Evolutionary conservation across 208 protist genomes (phyloP).

Genomic region (Crithidia fasciculata): DNA sequence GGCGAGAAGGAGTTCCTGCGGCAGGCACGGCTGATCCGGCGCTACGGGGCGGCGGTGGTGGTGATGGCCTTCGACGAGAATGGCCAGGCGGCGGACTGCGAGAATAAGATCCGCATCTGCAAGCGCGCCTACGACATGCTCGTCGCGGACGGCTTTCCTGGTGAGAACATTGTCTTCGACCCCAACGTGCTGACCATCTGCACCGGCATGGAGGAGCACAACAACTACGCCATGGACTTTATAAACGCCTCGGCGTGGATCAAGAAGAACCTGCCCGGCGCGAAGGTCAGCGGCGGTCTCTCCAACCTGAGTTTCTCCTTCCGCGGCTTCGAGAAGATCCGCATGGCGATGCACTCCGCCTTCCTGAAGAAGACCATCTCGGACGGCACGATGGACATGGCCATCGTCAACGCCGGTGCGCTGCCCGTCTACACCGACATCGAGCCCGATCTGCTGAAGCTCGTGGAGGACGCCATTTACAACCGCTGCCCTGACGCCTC

Average conservation of each 20-base stretch:
- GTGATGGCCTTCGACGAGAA: constrained; percentile 97
- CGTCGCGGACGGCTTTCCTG: constrained; percentile 74
- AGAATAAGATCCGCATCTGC: constrained; percentile 94
- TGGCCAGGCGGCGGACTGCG: constrained; percentile 92
- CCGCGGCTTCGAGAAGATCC: constrained; percentile 87
- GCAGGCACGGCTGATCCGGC: constrained; percentile 87
- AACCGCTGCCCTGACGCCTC: constrained; percentile 87
- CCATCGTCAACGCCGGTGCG: constrained; percentile 96
- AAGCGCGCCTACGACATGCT: constrained; percentile 94
- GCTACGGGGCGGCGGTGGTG: constrained; percentile 93
- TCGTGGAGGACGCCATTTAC: constrained; percentile 94
- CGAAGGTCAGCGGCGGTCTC: constrained; percentile 93
- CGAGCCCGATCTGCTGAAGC: constrained; percentile 70
- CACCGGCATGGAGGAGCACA: constrained; percentile 97
- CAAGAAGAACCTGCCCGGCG: constrained; percentile 76
- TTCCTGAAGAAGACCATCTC: constrained; percentile 94
- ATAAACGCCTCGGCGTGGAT: constrained; percentile 91
- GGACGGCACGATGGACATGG: constrained; percentile 95
- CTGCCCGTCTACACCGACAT: constrained; percentile 97
- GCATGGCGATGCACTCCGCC: constrained; percentile 92
- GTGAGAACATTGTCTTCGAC: constrained; percentile 97
- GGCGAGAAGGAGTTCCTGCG: constrained; percentile 95
- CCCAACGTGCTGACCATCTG: constrained; percentile 98
- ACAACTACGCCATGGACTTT: constrained; percentile 96
- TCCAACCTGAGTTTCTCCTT: constrained; percentile 98